Evolutionary conservation across 2,329 filamentous ascomycete species (phyloP), one percentile per base, ranked within the genome.

Genomic region (Talaromyces islandicus): DNA sequence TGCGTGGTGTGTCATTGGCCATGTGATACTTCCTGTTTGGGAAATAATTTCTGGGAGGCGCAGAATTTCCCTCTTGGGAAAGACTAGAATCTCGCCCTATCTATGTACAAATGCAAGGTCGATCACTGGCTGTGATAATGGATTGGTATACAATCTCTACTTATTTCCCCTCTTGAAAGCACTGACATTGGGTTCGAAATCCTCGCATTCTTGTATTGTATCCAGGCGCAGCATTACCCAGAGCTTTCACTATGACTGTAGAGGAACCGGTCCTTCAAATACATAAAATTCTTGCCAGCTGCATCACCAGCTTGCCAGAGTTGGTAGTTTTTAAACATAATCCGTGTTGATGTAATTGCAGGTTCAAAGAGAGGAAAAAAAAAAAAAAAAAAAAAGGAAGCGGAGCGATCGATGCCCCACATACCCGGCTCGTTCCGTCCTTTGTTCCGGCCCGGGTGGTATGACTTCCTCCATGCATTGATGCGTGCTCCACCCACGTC

Each of bases 351-450:
- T 7, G 6, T 7, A n/a, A 38, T 7, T 17, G 25, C 35, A 2
- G 7, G n/a, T 17, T 12, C 9, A 24, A 9, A 46, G 11, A 19
- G 9, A 21, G 10, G 21, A 19, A 41, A 43, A 21, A 2, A 19
- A n/a, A n/a, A 46, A 21, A 19, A 7, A 21, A 19, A 46, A 19
- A 41, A 43, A 21, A 2, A 19, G 1, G 41, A n/a, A 46, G 43
- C 11, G 21, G 9, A 24, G 7, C 1, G 7, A n/a, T n/a, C n/a
- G 17, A 11, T 25, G 54, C 54, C 54, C 54, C 54, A 56, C 54
- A 56, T 17, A 43, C 14, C 35, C 54, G 54, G 54, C 35, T 56
- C 35, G 35, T 56, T 56, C 54, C 54, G 54, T 24, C 30, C n/a
- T 38, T 38, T 38, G n/a, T 14, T n/a, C 19, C 52, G 27, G 52